Evolutionary conservation across 805 yeast genomes (phyloP).

Genomic region (Candida vartiovaarae): DNA sequence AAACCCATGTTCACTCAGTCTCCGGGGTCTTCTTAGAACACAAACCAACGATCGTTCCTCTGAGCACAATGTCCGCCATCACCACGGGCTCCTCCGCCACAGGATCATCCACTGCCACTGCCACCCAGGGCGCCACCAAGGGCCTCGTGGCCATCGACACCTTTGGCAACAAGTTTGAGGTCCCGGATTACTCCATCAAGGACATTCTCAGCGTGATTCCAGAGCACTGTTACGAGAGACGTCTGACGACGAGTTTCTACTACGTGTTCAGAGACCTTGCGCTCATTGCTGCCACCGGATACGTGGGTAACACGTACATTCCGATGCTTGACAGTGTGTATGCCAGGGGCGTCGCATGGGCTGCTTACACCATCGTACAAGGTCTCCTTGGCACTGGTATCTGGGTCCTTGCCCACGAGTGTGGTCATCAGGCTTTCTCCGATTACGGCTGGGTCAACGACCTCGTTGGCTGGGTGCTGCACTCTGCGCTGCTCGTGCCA

Average conservation of each 20-base stretch:
- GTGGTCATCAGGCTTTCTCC: slow-evolving; percentile 58
- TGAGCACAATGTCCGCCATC: too few relatives aligned
- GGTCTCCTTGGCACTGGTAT: slow-evolving; percentile 50
- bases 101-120: too few relatives aligned
- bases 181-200: slow-evolving; percentile 56
- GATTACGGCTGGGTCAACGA: slow-evolving; percentile 48
- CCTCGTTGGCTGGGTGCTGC: slow-evolving; percentile 53
- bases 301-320: slow-evolving; percentile 34
- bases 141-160: slow-evolving; percentile 36
- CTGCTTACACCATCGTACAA: slow-evolving; percentile 30
- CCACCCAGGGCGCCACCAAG: too few relatives aligned
- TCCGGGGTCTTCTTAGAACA: too few relatives aligned
- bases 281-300: slow-evolving; percentile 37
- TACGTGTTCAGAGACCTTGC: slow-evolving; percentile 48
- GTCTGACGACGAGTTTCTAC: slow-evolving; percentile 38
- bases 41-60: too few relatives aligned
- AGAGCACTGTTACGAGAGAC: slow-evolving; percentile 52
- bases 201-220: slow-evolving; percentile 54
- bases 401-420: slow-evolving; percentile 59
- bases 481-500: slow-evolving; percentile 50
- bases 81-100: too few relatives aligned
- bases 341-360: slow-evolving; percentile 36
- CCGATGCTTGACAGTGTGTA: slow-evolving; percentile 31
- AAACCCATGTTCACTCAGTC: too few relatives aligned
- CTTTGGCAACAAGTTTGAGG: slow-evolving; percentile 46